Base-by-base conservation (phyloP, 2,329 filamentous ascomycete genomes). In the Aquanectria penicillioides region DNA sequence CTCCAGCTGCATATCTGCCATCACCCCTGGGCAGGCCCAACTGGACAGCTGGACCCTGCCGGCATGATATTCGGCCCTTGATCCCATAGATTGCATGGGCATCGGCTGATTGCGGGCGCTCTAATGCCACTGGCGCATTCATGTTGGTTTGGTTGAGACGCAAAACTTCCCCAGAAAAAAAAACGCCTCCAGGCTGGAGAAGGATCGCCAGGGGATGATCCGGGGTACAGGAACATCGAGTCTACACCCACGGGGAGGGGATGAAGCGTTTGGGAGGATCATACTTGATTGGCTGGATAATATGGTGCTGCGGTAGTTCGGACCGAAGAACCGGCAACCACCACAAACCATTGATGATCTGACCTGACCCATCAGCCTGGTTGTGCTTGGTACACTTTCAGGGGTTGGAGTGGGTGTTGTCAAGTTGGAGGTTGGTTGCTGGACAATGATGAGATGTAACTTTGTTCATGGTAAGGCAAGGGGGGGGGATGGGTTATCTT, bases 261-360 rank as follows among this genome's bases (percentile, higher is more conserved):
- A 40, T 31, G 47, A 43, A 53, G 38, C 17, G 11, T 28, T 28
- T 52, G 34, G 31, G 33, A 60, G 33, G 20, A 31, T 8, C 26
- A 26, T 65, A 31, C 57, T 50, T 69, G 65, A 65, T 61, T 64
- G 62, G 61, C 25, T 29, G 46, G 36, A 13, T 44, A 53, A 47
- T 61, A 28, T 57, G 43, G 37, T 23, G 25, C 18, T 34, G 50
- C 60, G 67, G 64, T 49, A 54, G 31, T 59, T 50, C 65, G 67
- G 67, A 38, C 67, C 67, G 62, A 40, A 12, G 37, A 51, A 22
- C 67, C 67, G 59, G 33, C 34, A 8, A 25, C 34, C 22, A 46
- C 56, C 59, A 57, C 53, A 51, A 48, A 41, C 23, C 51, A 25
- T 57, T 40, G 20, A 65, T 23, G 38, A 37, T 25, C 31, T 40